A percentile compares a stretch with the other conserved stretches of the same genome.
These are phyloP conservation scores for Fusarium sterilihyphosum DNA, from an alignment of 2,329 filamentous ascomycete species.

Conservation along the genomic window DNA sequence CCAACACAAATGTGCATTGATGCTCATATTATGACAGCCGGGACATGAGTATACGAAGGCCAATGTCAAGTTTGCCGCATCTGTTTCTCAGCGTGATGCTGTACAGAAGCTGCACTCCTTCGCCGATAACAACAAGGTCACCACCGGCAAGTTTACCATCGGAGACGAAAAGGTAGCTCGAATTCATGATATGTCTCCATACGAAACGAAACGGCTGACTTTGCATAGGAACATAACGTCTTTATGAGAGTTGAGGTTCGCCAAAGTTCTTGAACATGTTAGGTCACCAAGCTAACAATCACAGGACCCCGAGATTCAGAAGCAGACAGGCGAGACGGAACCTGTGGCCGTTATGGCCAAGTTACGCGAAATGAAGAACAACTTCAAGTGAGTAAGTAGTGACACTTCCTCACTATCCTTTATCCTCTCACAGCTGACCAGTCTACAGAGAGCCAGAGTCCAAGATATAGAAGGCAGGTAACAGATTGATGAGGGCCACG, in stretches of 20 bases:
- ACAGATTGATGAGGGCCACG: not conserved
- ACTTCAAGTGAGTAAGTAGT: slow-evolving; percentile 66
- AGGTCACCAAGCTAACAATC: not conserved
- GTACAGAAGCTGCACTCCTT: slow-evolving; percentile 82
- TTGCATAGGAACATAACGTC: slow-evolving; percentile 84
- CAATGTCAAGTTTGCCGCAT: slow-evolving; percentile 88
- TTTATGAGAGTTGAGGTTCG: slow-evolving; percentile 90
- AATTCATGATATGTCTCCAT: not conserved
- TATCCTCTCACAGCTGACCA: not conserved
- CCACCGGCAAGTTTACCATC: slow-evolving; percentile 96
- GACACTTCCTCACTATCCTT: not conserved
- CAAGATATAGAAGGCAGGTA: slow-evolving; percentile 45
- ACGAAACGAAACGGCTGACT: not conserved
- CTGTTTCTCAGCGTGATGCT: slow-evolving; percentile 77
- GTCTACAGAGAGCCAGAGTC: slow-evolving; percentile 36
- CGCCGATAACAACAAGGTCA: slow-evolving; percentile 82
- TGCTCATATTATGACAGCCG: slow-evolving; percentile 62
- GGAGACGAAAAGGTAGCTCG: slow-evolving; percentile 87
- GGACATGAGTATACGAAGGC: slow-evolving; percentile 99
- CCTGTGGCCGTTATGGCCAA: slow-evolving; percentile 86
- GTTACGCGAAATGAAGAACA: slow-evolving; percentile 91
- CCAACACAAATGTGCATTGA: not conserved
- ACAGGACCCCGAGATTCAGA: slow-evolving; percentile 84
- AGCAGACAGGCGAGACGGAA: slow-evolving; percentile 82
- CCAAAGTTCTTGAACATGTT: slow-evolving; percentile 12